Base-by-base conservation (phyloP, 2,329 filamentous ascomycete genomes). In the Neonectria coccinea region DNA sequence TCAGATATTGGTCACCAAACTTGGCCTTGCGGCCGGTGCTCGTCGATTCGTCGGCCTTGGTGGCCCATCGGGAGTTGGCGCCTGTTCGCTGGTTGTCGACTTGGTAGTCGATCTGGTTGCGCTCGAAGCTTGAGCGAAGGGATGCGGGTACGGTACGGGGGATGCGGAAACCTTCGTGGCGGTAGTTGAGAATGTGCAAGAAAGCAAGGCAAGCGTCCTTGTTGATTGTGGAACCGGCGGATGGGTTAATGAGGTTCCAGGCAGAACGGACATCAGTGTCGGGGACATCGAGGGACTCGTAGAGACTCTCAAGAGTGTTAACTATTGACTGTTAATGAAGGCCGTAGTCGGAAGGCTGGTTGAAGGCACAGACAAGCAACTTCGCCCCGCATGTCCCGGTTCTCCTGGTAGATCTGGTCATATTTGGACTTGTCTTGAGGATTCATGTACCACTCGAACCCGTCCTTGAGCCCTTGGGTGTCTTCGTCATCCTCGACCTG, bases 391-490 rank as follows among this genome's bases (percentile, higher is more conserved):
- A 91, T 88, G 79, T 97, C 92, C 66, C 94, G 89, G 81, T 94
- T 97, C 74, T 97, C 94, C 69, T 91, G 92, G 81, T 98, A 99
- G 80, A 99, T 99, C 73, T 95, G 93, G 80, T 97, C 94, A 82
- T 99, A 99, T 80, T 97, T 98, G 69, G 88, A 78, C 81, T 97
- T 97, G 81, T 99, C 94, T 31, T 84, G 81, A 0, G 96, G 96
- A 65, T 89, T 94, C 93, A 99, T 99, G 83, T 99, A 99, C 96
- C 96, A 99, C 79, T 99, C 96, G 79, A 99, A 99, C 12, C 95
- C 95, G 79, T 97, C 94, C 78, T 97, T 97, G 67, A 99, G 84
- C 1, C 94, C 94, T 1, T 89, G 88, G 4, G 90, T 89, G 72
- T 97, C 94, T 69, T 91, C 88, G 65, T 97, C 92, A 72, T 94